Evolutionary conservation across 2,329 filamentous ascomycete genomes (phyloP).

Genomic region (Penicillium sp.): DNA sequence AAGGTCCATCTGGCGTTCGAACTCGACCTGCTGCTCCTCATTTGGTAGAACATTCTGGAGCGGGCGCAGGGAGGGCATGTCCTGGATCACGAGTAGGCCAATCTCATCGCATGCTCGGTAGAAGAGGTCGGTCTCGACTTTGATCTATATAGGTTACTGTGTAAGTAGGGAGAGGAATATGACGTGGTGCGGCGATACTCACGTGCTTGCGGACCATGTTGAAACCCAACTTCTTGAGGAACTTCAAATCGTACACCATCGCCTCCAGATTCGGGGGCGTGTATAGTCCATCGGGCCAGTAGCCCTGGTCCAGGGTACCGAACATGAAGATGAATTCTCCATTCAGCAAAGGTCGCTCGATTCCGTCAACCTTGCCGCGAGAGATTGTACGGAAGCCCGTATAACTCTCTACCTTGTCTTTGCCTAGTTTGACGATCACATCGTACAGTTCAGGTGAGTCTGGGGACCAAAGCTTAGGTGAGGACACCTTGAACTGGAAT

Average conservation of each 20-base stretch:
- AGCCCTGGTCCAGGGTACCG: conserved; percentile 67
- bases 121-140: conserved; percentile 63
- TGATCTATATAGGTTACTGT: conserved; percentile 50
- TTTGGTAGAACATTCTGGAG: conserved; percentile 39
- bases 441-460: conserved; percentile 62
- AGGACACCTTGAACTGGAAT: conserved; percentile 55
- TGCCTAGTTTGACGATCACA: conserved; percentile 52
- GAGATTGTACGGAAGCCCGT: conserved; percentile 65
- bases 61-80: conserved; percentile 62
- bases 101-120: conserved; percentile 65
- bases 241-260: conserved; percentile 62
- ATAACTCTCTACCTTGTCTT: conserved; percentile 60
- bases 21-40: conserved; percentile 58
- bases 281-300: conserved; percentile 67
- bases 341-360: conserved; percentile 62
- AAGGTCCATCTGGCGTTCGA: conserved; percentile 59
- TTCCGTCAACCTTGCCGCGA: conserved; percentile 53
- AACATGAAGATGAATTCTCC: conserved; percentile 66
- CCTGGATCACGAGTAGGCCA: conserved; percentile 65
- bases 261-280: conserved; percentile 63
- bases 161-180: not conserved
- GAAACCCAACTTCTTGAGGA: conserved; percentile 63
- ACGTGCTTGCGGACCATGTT: conserved; percentile 70
- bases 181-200: conserved; percentile 26
- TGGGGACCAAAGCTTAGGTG: conserved; percentile 62